Percentiles rank a stretch among this genome's conserved stretches.
Conservation (phyloP, 768 basidiomycete species). For the Tulasnella calospora region DNA sequence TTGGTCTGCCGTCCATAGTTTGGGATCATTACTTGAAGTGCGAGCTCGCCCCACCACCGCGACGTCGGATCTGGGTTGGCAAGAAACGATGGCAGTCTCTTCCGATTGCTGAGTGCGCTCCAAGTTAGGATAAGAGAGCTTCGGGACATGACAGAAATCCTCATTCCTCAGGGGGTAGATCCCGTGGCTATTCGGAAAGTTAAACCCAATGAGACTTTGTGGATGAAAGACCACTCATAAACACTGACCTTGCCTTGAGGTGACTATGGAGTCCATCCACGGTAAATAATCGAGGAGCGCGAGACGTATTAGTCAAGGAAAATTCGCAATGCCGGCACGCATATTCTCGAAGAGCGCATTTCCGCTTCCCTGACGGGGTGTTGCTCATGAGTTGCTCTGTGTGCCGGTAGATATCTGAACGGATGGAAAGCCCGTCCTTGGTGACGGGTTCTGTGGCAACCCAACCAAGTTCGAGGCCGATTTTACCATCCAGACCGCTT, state of each 20-base stretch:
- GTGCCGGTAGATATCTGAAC: background rate
- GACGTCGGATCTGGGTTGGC: background rate
- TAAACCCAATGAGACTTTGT: background rate
- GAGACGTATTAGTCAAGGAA: background rate
- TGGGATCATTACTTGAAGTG: background rate
- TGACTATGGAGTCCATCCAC: background rate
- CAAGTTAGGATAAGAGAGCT: background rate
- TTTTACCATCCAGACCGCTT: background rate
- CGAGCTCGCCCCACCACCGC: background rate
- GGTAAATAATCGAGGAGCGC: background rate
- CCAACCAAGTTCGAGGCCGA: background rate
- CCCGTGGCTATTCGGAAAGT: background rate
- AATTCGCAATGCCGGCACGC: constrained; percentile 1
- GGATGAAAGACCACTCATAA: background rate
- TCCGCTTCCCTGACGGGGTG: background rate
- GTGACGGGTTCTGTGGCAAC: background rate
- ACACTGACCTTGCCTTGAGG: background rate
- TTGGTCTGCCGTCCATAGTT: background rate
- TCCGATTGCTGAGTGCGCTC: background rate
- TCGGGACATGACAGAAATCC: background rate
- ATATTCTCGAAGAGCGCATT: background rate
- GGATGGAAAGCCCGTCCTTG: background rate
- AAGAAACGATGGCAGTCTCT: background rate
- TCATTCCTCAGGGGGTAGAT: background rate
- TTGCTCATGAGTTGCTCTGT: background rate